A percentile compares a stretch with the other conserved stretches of the same genome.
phyloP scores from a whole-genome alignment of 352 stramenopile genomes.

The Globisporangium heterothallicum region DNA sequence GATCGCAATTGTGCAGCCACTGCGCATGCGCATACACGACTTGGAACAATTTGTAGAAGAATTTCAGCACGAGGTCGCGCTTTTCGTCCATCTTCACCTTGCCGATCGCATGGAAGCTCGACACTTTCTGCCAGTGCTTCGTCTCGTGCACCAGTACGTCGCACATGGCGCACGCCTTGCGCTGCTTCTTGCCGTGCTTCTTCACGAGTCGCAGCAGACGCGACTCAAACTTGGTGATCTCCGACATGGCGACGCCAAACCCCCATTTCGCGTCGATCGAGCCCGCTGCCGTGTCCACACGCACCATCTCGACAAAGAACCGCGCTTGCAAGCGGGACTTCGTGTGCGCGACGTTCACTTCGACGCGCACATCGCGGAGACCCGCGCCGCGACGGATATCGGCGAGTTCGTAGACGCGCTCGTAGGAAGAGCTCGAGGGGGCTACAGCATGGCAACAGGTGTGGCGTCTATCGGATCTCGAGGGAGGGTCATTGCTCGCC shows the following conservation, averaged over 20 bases:
- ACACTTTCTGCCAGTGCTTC: conserved; percentile 31
- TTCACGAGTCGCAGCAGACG: conserved; percentile 32
- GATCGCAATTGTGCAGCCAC: conserved; percentile 40
- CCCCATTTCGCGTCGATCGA: conserved; percentile 13
- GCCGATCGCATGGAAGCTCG: conserved; percentile 32
- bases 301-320: conserved; percentile 46
- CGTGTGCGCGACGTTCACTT: conserved; percentile 46
- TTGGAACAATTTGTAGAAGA: conserved; percentile 43
- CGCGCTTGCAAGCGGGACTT: conserved; percentile 29
- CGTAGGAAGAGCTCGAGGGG: neutral
- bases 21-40: conserved; percentile 31
- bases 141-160: conserved; percentile 32
- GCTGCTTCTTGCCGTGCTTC: conserved; percentile 19
- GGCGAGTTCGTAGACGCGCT: conserved; percentile 34
- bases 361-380: conserved; percentile 38
- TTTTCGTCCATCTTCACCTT: conserved; percentile 49
- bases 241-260: conserved; percentile 22
- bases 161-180: conserved; percentile 34
- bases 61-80: conserved; percentile 31
- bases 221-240: conserved; percentile 35
- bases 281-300: conserved; percentile 10
- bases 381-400: conserved; percentile 57
- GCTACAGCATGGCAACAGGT: neutral
- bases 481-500: too few relatives aligned
- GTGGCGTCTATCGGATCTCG: too few relatives aligned